Evolutionary conservation across 345 rosid genomes (phyloP), one percentile per base, ranked within the genome.

Genomic region (Geranium rotundifolium): DNA sequence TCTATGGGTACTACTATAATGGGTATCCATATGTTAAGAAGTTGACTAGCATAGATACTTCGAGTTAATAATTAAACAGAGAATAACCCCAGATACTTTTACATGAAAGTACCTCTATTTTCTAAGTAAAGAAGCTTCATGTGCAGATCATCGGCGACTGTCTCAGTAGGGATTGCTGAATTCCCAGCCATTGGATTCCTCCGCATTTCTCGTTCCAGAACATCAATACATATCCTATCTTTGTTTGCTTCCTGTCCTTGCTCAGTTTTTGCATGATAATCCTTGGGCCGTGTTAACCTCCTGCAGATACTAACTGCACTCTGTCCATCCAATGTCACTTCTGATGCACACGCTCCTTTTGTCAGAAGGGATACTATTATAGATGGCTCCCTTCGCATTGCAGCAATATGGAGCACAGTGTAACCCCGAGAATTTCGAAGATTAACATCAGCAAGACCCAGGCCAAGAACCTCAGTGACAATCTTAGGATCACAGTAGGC

Each of bases 401-500:
- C 95, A 72, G 96, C 95, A 20, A 88, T 64, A 62, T 93, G 99
- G 17, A 93, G 96, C 67, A 86, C 90, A 0, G 99, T 81, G 62
- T 83, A 88, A 46, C 97, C 99, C 20, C 91, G 75, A 1, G 83
- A 79, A 70, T 86, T 85, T 64, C 83, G 74, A 66, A 73, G 84
- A 71, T 86, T 93, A 46, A 90, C 85, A 75, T 90, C 75, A 73
- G 96, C 92, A 69, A 76, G 73, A 56, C 80, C 72, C 58, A 93
- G 76, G 72, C 73, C 59, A 57, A 93, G 90, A 72, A 93, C 77
- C 80, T 90, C 86, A 1, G 87, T 72, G 46, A 93, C 83, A 63
- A 90, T 86, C 79, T 93, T 93, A 12, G 93, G 86, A 68, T 93
- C 97, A 80, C 97, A 88, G 66, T 93, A 90, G 8, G 96, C 96